Evolutionary conservation across 2,329 filamentous ascomycete species (phyloP).

Genomic region (Colletotrichum nymphaeae): DNA sequence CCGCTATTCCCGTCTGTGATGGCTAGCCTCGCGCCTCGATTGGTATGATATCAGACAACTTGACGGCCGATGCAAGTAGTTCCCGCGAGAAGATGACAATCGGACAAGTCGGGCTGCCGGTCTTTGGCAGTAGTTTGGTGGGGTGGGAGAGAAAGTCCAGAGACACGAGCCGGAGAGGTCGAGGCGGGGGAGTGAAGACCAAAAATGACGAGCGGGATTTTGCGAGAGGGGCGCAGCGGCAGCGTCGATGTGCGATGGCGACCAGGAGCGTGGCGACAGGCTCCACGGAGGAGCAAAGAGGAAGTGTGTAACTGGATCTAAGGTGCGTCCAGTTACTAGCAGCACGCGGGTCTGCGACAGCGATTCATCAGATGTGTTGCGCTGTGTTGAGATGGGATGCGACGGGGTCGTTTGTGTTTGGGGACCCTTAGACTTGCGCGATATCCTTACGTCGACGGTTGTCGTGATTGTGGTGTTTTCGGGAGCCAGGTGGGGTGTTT

Average conservation of each 20-base stretch:
- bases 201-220: background rate
- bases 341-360: slow-evolving; percentile 1
- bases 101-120: background rate
- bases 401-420: background rate
- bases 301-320: slow-evolving; percentile 6
- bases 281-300: slow-evolving; percentile 16
- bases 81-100: slow-evolving; percentile 1
- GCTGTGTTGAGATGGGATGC: slow-evolving; percentile 1
- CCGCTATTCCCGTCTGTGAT: background rate
- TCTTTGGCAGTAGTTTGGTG: background rate
- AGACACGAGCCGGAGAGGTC: background rate
- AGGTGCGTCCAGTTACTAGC: slow-evolving; percentile 21
- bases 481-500: background rate
- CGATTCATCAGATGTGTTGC: slow-evolving; percentile 12
- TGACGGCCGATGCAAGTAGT: background rate
- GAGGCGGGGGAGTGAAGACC: background rate
- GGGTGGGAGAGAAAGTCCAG: background rate
- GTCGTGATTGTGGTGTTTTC: background rate
- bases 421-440: background rate
- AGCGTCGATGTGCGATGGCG: slow-evolving; percentile 6
- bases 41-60: background rate
- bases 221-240: background rate
- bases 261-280: slow-evolving; percentile 20
- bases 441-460: background rate
- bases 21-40: background rate